phyloP scores from a whole-genome alignment of 2,329 filamentous ascomycete species.

The Blastomyces percursus region DNA sequence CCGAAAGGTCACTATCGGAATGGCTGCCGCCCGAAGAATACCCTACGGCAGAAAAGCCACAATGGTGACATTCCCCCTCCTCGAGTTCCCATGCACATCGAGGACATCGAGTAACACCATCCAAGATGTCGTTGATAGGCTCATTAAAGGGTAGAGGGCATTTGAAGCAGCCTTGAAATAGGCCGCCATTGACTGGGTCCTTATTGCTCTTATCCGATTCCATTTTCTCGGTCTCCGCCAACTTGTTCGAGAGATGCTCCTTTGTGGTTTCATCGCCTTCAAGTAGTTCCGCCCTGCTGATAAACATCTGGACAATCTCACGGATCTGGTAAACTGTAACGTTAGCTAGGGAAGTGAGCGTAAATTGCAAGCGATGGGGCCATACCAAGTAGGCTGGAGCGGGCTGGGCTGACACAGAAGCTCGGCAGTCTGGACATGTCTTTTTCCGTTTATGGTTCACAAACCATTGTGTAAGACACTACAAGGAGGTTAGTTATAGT shows the following conservation, averaged over 20 bases:
- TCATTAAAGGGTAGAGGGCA: constrained; percentile 20
- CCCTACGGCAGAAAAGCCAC: constrained; percentile 43
- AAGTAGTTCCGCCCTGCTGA: constrained; percentile 48
- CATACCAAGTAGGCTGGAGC: constrained; percentile 54
- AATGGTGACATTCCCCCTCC: constrained; percentile 47
- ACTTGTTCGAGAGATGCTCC: constrained; percentile 47
- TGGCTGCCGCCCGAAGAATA: constrained; percentile 44
- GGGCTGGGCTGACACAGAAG: constrained; percentile 47
- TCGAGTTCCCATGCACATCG: constrained; percentile 53
- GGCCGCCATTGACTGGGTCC: constrained; percentile 41
- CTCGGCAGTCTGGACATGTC: constrained; percentile 58
- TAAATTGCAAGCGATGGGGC: neutral
- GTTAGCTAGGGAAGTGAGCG: constrained; percentile 4
- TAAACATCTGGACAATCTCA: constrained; percentile 54
- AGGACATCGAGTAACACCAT: constrained; percentile 53
- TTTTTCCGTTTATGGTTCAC: constrained; percentile 45
- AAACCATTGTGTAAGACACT: constrained; percentile 50
- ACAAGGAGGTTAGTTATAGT: constrained; percentile 19
- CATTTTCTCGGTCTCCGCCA: constrained; percentile 49
- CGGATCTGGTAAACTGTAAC: constrained; percentile 40
- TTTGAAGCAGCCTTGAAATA: constrained; percentile 54
- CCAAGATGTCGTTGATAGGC: constrained; percentile 46
- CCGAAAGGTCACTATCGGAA: constrained; percentile 22
- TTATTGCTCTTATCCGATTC: constrained; percentile 49
- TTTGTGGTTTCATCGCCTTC: constrained; percentile 53